Conservation (phyloP, 352 stramenopile species). For the Pythium plurisporium region DNA sequence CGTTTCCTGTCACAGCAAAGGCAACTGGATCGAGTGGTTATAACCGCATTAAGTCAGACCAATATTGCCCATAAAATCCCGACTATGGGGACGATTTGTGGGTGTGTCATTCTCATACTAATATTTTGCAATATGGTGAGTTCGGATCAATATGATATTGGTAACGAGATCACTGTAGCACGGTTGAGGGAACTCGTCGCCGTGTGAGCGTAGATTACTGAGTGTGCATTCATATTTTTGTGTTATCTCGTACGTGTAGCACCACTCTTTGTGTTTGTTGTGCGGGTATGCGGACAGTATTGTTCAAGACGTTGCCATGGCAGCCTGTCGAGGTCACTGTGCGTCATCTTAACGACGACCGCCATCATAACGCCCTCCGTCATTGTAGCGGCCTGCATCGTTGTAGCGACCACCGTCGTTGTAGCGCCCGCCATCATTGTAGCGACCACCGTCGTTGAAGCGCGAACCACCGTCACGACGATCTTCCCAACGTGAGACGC, state of each 20-base stretch:
- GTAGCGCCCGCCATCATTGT: slow-evolving; percentile 18
- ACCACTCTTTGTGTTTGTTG: not conserved
- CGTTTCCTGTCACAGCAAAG: not conserved
- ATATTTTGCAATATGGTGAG: too few relatives aligned
- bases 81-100: too few relatives aligned
- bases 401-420: slow-evolving; percentile 18
- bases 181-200: too few relatives aligned
- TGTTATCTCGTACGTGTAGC: not conserved
- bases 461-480: slow-evolving; percentile 35
- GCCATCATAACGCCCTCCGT: slow-evolving; percentile 11
- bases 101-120: too few relatives aligned
- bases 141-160: not conserved
- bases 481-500: slow-evolving; percentile 67
- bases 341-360: slow-evolving; percentile 11
- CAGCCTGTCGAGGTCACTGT: not conserved
- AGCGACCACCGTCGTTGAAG: slow-evolving; percentile 17
- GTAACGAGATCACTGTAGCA: too few relatives aligned
- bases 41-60: not conserved
- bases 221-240: slow-evolving; percentile 13
- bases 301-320: not conserved
- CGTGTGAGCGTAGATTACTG: too few relatives aligned
- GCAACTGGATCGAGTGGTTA: not conserved
- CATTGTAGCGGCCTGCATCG: slow-evolving; percentile 15
- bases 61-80: too few relatives aligned
- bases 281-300: not conserved